Evolutionary conservation across 208 protist genomes (phyloP).

Genomic region (Trichomonas vaginalis): DNA sequence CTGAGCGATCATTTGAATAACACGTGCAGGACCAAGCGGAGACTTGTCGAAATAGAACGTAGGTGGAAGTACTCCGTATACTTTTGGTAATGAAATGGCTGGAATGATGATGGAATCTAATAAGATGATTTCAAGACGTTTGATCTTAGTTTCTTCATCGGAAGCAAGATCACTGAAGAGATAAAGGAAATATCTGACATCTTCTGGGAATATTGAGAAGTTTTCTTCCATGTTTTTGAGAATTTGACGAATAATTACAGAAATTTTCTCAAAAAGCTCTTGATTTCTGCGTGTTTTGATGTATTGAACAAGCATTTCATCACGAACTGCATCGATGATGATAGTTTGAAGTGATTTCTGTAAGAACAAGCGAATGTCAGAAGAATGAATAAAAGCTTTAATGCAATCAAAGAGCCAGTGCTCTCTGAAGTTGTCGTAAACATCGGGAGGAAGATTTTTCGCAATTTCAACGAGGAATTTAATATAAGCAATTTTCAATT

Average conservation of each 20-base stretch:
- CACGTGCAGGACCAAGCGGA: background rate
- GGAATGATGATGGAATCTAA: background rate
- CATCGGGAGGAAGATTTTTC: background rate
- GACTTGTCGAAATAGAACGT: background rate
- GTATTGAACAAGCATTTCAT: background rate
- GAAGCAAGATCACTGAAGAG: background rate
- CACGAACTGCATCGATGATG: background rate
- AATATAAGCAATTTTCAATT: background rate
- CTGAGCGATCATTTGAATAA: background rate
- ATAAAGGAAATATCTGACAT: background rate
- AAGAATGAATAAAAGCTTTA: background rate
- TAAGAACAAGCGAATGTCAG: background rate
- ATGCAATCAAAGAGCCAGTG: constrained; percentile 13
- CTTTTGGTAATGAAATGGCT: background rate
- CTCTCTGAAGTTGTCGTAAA: background rate
- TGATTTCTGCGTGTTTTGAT: background rate
- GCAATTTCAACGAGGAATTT: background rate
- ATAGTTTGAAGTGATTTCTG: background rate
- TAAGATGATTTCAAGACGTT: background rate
- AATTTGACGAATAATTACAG: background rate
- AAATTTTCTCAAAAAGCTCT: background rate
- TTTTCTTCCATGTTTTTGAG: background rate
- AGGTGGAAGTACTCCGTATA: background rate
- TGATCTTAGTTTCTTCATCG: background rate
- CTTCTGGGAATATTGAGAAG: background rate